phyloP scores from a whole-genome alignment of 805 yeast genomes.

The Starmerella geochares region DNA sequence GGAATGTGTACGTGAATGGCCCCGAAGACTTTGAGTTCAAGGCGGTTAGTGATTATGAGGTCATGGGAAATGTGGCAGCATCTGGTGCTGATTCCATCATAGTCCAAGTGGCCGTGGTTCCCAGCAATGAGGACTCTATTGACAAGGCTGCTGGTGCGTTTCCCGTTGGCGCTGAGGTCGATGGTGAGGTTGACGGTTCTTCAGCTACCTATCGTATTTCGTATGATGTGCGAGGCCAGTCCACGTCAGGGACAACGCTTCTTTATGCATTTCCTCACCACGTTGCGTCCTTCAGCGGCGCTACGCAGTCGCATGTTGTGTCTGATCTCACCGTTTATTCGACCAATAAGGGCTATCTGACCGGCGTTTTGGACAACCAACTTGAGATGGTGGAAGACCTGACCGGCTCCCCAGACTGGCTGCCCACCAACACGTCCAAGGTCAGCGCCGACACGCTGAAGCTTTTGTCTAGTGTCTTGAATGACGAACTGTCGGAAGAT shows the following conservation, averaged over 20 bases:
- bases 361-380: constrained; percentile 31
- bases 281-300: constrained; percentile 36
- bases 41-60: constrained; percentile 31
- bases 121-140: constrained; percentile 33
- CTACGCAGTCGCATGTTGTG: constrained; percentile 26
- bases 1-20: constrained; percentile 46
- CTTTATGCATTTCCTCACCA: constrained; percentile 66
- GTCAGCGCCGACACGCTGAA: constrained; percentile 36
- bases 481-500: constrained; percentile 46
- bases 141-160: constrained; percentile 65
- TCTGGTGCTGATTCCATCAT: constrained; percentile 31
- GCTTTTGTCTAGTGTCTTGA: constrained; percentile 41
- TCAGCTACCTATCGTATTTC: constrained; percentile 41
- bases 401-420: constrained; percentile 39
- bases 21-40: constrained; percentile 30
- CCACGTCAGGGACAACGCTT: constrained; percentile 36
- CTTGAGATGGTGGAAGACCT: constrained; percentile 34
- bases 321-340: constrained; percentile 36
- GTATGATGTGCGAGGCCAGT: constrained; percentile 43
- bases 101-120: constrained; percentile 46
- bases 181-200: constrained; percentile 39
- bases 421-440: constrained; percentile 44
- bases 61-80: constrained; percentile 32
- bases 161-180: constrained; percentile 40
- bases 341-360: constrained; percentile 38